These are phyloP conservation scores for Waltiozyma sp. DNA, from an alignment of 1,139 yeast genomes.

Conservation along the genomic window DNA sequence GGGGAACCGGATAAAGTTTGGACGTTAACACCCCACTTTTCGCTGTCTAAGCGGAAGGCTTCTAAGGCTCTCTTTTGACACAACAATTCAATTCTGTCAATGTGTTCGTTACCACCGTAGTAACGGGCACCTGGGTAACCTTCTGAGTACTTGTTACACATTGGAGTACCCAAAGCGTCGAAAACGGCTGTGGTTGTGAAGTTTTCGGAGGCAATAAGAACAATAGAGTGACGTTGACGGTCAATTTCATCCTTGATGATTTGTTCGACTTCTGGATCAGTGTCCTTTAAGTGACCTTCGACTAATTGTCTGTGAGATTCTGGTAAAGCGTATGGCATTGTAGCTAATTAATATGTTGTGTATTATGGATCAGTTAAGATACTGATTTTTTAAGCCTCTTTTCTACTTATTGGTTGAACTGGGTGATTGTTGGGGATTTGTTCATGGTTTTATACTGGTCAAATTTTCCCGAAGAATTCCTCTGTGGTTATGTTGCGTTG, in stretches of 20 bases:
- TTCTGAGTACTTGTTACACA: slow-evolving; percentile 85
- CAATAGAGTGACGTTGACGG: slow-evolving; percentile 92
- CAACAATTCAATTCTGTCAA: slow-evolving; percentile 82
- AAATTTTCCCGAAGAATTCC: background rate
- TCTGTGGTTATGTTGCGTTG: background rate
- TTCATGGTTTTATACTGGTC: background rate
- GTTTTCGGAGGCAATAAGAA: slow-evolving; percentile 91
- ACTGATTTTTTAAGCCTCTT: background rate
- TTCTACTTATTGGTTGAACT: background rate
- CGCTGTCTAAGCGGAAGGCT: slow-evolving; percentile 72
- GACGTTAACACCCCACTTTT: slow-evolving; percentile 95
- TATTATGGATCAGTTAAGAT: background rate
- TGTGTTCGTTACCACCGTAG: slow-evolving; percentile 88
- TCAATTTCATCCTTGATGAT: slow-evolving; percentile 81
- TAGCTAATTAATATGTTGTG: background rate
- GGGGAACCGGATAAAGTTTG: slow-evolving; percentile 96
- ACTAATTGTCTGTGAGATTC: slow-evolving; percentile 56
- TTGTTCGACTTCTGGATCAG: slow-evolving; percentile 75
- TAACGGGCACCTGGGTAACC: slow-evolving; percentile 86
- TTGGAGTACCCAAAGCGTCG: slow-evolving; percentile 94
- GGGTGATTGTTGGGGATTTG: background rate
- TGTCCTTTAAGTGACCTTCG: slow-evolving; percentile 57
- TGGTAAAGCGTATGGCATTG: slow-evolving; percentile 48
- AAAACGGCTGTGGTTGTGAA: slow-evolving; percentile 94
- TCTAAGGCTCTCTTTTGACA: slow-evolving; percentile 90